These are phyloP conservation scores for Gamsiella multidivaricata DNA, from an alignment of 192 early-diverging fungal genomes.

Conservation along the genomic window DNA sequence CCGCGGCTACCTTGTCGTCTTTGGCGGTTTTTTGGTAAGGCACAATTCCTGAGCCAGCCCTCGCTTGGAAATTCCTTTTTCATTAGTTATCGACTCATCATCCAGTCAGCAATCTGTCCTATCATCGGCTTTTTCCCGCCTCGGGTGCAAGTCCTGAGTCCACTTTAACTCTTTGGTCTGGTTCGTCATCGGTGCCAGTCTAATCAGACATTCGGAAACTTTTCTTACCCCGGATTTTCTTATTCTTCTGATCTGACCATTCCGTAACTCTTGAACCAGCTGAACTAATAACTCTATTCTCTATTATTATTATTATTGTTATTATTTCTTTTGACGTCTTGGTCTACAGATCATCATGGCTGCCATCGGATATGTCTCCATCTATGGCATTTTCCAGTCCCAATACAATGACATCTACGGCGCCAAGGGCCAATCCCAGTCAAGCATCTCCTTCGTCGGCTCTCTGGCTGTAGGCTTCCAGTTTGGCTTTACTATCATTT, in stretches of 20 bases:
- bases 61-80: not conserved
- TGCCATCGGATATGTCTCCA: conserved; percentile 50
- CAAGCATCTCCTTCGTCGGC: conserved; percentile 36
- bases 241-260: too few relatives aligned
- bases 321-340: too few relatives aligned
- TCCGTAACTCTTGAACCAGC: too few relatives aligned
- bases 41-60: not conserved
- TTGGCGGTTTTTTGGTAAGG: conserved; percentile 53
- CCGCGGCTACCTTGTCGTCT: conserved; percentile 47
- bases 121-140: too few relatives aligned
- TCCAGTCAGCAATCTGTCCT: too few relatives aligned
- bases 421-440: conserved; percentile 22
- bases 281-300: too few relatives aligned
- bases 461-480: conserved; percentile 43
- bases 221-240: not conserved
- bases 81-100: not conserved
- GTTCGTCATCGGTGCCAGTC: too few relatives aligned
- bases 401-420: conserved; percentile 30
- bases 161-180: not conserved
- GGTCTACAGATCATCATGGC: conserved; percentile 42
- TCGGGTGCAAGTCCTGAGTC: too few relatives aligned
- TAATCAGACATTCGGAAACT: too few relatives aligned
- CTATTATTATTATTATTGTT: not conserved
- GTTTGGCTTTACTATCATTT: conserved; percentile 38
- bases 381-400: conserved; percentile 49